Base-by-base conservation (phyloP, 192 early-diverging fungal species). In the Linnemannia schmuckeri region DNA sequence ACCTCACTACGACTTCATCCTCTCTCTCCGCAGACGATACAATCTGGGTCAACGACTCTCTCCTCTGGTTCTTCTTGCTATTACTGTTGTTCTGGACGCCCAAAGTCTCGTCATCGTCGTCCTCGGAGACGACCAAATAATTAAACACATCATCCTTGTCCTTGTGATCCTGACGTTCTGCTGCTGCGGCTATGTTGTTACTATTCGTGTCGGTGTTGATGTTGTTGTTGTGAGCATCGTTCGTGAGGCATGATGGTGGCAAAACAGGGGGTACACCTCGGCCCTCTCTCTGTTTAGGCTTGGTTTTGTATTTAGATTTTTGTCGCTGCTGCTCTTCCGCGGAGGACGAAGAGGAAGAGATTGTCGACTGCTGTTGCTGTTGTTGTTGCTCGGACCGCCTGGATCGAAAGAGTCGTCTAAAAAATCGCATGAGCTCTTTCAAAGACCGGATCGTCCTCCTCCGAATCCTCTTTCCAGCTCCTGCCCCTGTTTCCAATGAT, bases 351-450 rank as follows among this genome's bases (percentile, higher is more conserved):
- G 57, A 63, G 10, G 54, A 7, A 24, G 61, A 6, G 24, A 30
- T 73, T 37, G 70, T 71, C 70, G 40, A 41, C 70, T 40, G 37
- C 35, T 38, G 57, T 40, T 63, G 57, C 12, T n/a, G 57, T 63
- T 63, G 57, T 33, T 66, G 61, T 66, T 66, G 61, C n/a, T 66
- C 61, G 27, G 61, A 66, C 61, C 61, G 61, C 61, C 33, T 33
- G 61, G 61, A 66, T 66, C 61, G 61, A 66, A 73, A 41, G 20
- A 80, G 54, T 57, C 18, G 33, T 44, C 47, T 46, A 13, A 80
- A 44, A n/a, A 73, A 80, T 57, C 54, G 70, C n/a, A 49, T 12
- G 37, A 80, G 4, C 3, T 38, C 8, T 15, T 80, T 80, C 6
- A 74, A 72, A 17, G 78, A 55, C 38, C 71, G 70, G 41, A 46